phyloP scores from a whole-genome alignment of 805 yeast genomes.

The Tetrapisispora nanseiensis region DNA sequence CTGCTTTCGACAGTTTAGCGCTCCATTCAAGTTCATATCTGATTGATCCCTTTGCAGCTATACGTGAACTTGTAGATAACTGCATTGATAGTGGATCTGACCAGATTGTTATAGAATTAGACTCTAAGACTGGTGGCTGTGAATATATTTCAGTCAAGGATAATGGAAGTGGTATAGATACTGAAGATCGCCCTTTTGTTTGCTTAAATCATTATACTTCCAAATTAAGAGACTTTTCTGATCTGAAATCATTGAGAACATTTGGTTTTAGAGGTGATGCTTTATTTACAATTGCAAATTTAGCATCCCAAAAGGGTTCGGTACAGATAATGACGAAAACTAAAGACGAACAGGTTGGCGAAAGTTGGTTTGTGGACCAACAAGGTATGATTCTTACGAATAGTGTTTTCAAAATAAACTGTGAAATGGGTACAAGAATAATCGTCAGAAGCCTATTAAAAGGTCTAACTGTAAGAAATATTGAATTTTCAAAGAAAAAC shows the following conservation, averaged over 20 bases:
- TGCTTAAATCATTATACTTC: slow-evolving; percentile 37
- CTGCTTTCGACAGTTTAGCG: slow-evolving; percentile 10
- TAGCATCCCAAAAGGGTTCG: slow-evolving; percentile 17
- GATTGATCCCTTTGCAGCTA: slow-evolving; percentile 29
- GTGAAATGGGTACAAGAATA: slow-evolving; percentile 32
- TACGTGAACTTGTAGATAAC: slow-evolving; percentile 36
- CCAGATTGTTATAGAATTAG: slow-evolving; percentile 31
- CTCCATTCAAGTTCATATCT: slow-evolving; percentile 26
- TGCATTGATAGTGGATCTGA: slow-evolving; percentile 31
- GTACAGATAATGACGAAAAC: slow-evolving; percentile 29
- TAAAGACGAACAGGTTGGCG: slow-evolving; percentile 24
- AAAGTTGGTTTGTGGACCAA: slow-evolving; percentile 30
- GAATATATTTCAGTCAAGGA: slow-evolving; percentile 29
- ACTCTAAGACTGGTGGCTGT: slow-evolving; percentile 32
- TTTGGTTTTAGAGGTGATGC: slow-evolving; percentile 47
- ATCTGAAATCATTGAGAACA: slow-evolving; percentile 25
- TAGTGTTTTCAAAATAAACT: slow-evolving; percentile 16
- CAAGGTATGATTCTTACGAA: slow-evolving; percentile 21
- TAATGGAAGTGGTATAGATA: slow-evolving; percentile 33
- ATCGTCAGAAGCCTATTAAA: slow-evolving; percentile 27
- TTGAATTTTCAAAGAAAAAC: slow-evolving; percentile 22
- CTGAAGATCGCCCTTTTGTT: slow-evolving; percentile 26
- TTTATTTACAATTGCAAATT: slow-evolving; percentile 30
- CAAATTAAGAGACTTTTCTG: slow-evolving; percentile 27
- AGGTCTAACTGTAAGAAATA: slow-evolving; percentile 28